Percentiles rank a stretch among this genome's conserved stretches.
Evolutionary conservation across 2,329 filamentous ascomycete species (phyloP).

Genomic region (Laburnicola sp.): DNA sequence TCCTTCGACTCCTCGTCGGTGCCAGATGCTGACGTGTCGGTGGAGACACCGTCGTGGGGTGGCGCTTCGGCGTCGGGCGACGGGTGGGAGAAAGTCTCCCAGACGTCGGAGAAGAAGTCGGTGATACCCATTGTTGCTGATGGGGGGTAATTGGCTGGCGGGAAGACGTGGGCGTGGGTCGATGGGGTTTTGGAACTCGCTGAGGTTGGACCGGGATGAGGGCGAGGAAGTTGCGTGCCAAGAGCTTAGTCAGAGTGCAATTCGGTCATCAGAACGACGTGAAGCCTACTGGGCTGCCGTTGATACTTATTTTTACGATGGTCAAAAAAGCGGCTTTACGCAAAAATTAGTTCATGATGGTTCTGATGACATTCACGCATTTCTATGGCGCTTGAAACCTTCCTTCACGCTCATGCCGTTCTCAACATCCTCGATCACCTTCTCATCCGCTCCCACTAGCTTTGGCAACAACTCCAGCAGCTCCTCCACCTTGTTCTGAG

Average conservation of each 20-base stretch:
- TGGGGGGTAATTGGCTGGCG: constrained; percentile 38
- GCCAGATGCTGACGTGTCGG: constrained; percentile 45
- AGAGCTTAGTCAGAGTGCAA: constrained; percentile 2
- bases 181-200: constrained; percentile 25
- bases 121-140: constrained; percentile 61
- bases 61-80: constrained; percentile 52
- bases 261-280: constrained; percentile 1
- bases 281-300: no score
- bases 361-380: neutral
- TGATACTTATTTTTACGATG: no score
- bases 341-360: neutral
- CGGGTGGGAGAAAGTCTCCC: constrained; percentile 62
- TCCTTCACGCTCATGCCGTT: constrained; percentile 65
- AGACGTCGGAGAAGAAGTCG: constrained; percentile 66
- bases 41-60: constrained; percentile 46
- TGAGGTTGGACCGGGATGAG: constrained; percentile 7
- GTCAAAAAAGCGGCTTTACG: no score
- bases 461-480: constrained; percentile 61
- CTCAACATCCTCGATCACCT: constrained; percentile 60
- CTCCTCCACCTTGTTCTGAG: constrained; percentile 60
- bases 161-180: constrained; percentile 25
- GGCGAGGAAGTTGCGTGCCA: constrained; percentile 18
- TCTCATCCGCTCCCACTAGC: constrained; percentile 49
- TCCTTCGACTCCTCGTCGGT: constrained; percentile 49
- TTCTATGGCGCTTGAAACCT: constrained; percentile 63